phyloP scores from a whole-genome alignment of 495 filamentous ascomycete genomes.

The Penicillium crystallinum region DNA sequence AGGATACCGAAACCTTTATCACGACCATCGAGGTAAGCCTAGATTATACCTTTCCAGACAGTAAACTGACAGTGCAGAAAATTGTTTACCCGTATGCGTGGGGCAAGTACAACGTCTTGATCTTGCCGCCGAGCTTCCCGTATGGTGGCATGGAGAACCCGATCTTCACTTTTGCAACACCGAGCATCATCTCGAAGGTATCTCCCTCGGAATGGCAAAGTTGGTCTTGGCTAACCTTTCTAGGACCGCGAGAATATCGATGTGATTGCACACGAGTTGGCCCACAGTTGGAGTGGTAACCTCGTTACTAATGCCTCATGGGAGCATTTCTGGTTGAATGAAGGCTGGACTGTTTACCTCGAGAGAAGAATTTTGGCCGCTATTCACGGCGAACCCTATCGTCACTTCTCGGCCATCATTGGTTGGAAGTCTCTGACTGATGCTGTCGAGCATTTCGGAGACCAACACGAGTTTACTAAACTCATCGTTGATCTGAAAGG shows the following conservation, averaged over 20 bases:
- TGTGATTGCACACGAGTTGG: constrained; percentile 92
- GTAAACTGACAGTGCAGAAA: constrained; percentile 35
- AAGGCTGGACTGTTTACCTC: constrained; percentile 93
- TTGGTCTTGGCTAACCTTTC: not conserved
- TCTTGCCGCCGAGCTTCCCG: constrained; percentile 86
- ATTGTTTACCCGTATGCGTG: constrained; percentile 85
- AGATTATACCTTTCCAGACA: not conserved
- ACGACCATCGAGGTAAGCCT: constrained; percentile 65
- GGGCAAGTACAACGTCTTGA: constrained; percentile 91
- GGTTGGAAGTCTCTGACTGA: constrained; percentile 59
- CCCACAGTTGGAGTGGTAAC: constrained; percentile 92
- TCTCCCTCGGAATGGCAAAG: not conserved
- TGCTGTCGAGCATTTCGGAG: constrained; percentile 67
- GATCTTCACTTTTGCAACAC: constrained; percentile 87
- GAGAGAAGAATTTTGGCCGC: constrained; percentile 59
- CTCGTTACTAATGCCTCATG: constrained; percentile 84
- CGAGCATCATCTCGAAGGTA: constrained; percentile 78
- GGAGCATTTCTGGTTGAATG: constrained; percentile 98
- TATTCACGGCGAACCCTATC: constrained; percentile 70
- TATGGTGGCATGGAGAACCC: constrained; percentile 95
- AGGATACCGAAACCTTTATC: constrained; percentile 86
- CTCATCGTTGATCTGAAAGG: constrained; percentile 80
- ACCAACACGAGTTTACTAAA: constrained; percentile 88
- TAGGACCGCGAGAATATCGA: constrained; percentile 87
- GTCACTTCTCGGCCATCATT: constrained; percentile 91